These are phyloP conservation scores for Eucalyptus cloeziana DNA, from an alignment of 345 rosid species.

Conservation along the genomic window DNA sequence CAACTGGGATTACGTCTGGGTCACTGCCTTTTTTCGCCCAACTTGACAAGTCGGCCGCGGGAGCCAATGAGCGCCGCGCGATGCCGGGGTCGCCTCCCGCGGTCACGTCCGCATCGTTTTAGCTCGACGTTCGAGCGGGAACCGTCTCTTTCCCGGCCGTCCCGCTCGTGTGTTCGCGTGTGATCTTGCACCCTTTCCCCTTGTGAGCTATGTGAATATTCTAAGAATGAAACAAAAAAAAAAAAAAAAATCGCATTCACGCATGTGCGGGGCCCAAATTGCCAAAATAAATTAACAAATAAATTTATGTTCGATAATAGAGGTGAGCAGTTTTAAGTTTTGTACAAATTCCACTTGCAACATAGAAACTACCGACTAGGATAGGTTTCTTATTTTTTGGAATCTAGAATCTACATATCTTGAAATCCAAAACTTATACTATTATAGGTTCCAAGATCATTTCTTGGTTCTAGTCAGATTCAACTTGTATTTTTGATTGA, in stretches of 20 bases:
- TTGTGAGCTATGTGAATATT: background rate
- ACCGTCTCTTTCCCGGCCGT: background rate
- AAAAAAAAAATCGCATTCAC: too few relatives aligned
- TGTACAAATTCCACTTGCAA: too few relatives aligned
- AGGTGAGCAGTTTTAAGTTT: fast-evolving
- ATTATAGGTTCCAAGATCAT: too few relatives aligned
- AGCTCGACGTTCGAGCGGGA: background rate
- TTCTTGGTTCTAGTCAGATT: fast-evolving
- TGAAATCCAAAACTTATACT: fast-evolving
- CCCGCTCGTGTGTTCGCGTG: background rate
- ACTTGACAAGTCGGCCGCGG: background rate
- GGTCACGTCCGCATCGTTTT: background rate
- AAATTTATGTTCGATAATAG: too few relatives aligned
- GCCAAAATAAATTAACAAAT: background rate
- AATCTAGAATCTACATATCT: fast-evolving
- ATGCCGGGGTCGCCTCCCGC: too few relatives aligned
- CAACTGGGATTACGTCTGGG: background rate
- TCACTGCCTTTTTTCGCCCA: background rate
- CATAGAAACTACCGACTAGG: fast-evolving
- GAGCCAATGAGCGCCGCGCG: background rate
- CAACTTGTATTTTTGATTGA: fast-evolving
- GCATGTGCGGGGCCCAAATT: background rate
- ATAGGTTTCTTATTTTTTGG: too few relatives aligned
- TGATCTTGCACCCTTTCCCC: background rate
- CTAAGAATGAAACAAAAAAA: too few relatives aligned